Base-by-base conservation (phyloP, 148 eudicot genomes). In the Rhododendron molle region DNA sequence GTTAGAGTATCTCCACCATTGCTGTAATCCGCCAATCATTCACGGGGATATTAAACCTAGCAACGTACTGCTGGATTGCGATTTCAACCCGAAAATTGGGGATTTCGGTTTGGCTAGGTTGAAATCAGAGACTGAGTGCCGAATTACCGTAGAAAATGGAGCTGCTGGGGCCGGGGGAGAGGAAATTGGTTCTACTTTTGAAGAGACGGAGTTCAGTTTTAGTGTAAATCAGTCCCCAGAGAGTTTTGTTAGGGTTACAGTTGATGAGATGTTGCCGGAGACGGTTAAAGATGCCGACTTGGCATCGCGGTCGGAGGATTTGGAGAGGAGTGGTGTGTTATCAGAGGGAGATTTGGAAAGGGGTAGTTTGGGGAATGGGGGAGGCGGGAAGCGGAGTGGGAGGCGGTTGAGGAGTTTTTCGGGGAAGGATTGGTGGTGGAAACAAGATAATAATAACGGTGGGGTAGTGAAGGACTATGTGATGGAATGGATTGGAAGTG, bases 1-100 rank as follows among this genome's bases (percentile, higher is more conserved):
- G 47, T 83, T 97, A 20, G 91, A 93, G 12, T 94, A 88, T 83
- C 88, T 97, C 80, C 99, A 97, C 79, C 94, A 94, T 72, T 81
- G 40, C 38, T 97, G 98, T 58, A 92, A 88, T 81, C 98, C 96
- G 3, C 92, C 94, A 58, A 87, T 95, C 9, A 91, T 97, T 86
- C 99, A 97, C 50, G 98, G 99, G 6, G 99, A 97, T 90, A 87
- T 97, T 23, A 97, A 97, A 86, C 98, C 99, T 5, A 95, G 99
- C 89, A 97, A 97, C 89, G 84, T 97, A 5, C 84, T 97, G 54
- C 83, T 97, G 84, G 98, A 95, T 87, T 81, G 23, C 46, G 36
- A 85, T 81, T 95, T 95, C 81, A 78, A 83, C 60, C 96, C 98
- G 0, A 97, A 90, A 38, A 93, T 97, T 82, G 94, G 92, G 9